Evolutionary conservation across 2,329 filamentous ascomycete species (phyloP), one percentile per base, ranked within the genome.

Genomic region (Orbilia quercus): DNA sequence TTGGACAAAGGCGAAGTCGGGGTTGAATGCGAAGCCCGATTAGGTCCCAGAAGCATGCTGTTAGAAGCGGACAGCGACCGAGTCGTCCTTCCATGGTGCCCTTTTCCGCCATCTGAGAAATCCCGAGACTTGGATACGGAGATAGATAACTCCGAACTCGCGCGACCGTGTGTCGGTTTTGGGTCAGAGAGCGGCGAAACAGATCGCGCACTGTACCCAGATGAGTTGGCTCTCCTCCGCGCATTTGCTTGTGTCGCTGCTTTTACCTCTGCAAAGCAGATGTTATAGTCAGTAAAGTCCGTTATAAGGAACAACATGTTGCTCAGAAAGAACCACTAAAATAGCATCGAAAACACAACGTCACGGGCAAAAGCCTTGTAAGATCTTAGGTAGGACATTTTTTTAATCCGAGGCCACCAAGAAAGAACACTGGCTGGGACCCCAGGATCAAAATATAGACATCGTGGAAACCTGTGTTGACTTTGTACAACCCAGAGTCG

Each of bases 61-160:
- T 62, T 67, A 3, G 62, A 67, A 22, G 70, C 70, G 40, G 70
- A 69, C 9, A 66, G 34, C 2, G 64, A 67, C 28, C 64, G 45
- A 12, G 57, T 60, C 12, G 70, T 45, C 34, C 64, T 63, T 7
- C 51, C 63, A 63, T 65, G 51, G 34, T 64, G 55, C 3, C 64
- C 70, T 28, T 74, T 74, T 18, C 57, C 70, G 14, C 36, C 53
- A 20, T 74, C 70, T 11, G 54, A 31, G 2, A 36, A 28, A 42
- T 74, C 62, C n/a, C 57, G 63, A 60, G 55, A 25, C 48, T 63
- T 69, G 7, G 70, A 76, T 80, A 81, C 75, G 80, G 82, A 77
- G 79, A 79, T 66, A 54, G 88, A 89, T 76, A 88, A 84, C 79
- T 91, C 89, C 60, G 89, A 91, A 81, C 88, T 91, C 63, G 89